phyloP scores from a whole-genome alignment of 179 eudicot genomes.

The Silene coronaria region DNA sequence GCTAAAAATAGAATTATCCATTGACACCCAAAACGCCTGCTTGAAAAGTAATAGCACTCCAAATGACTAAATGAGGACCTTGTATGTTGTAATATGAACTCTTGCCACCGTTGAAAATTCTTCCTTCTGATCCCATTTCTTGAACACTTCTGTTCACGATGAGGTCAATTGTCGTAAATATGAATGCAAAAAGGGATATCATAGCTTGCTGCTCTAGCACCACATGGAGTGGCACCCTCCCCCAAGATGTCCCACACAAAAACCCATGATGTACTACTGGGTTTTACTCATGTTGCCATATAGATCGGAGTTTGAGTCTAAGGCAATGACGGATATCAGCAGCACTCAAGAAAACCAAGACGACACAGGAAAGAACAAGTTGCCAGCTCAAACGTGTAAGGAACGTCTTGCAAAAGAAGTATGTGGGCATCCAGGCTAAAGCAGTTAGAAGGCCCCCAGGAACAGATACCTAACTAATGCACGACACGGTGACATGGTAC shows the following conservation, averaged over 20 bases:
- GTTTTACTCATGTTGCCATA: constrained; percentile 40
- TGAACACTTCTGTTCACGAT: constrained; percentile 40
- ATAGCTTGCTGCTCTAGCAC: constrained; percentile 88
- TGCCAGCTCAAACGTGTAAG: constrained; percentile 61
- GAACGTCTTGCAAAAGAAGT: constrained; percentile 35
- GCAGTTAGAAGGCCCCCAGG: constrained; percentile 81
- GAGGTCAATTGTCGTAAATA: constrained; percentile 64
- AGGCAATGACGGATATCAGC: no score
- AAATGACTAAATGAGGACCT: constrained; percentile 48
- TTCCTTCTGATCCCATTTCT: constrained; percentile 55
- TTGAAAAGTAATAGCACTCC: constrained; percentile 72
- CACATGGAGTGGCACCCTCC: constrained; percentile 65
- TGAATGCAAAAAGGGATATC: constrained; percentile 75
- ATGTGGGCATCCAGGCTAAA: constrained; percentile 46
- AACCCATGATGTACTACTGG: constrained; percentile 65
- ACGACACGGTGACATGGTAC: constrained; percentile 22
- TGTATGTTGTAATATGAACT: constrained; percentile 48
- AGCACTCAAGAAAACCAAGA: constrained; percentile 68
- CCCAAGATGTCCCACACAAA: constrained; percentile 66
- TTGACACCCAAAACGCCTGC: constrained; percentile 69
- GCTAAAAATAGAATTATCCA: constrained; percentile 62
- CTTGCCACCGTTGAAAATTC: constrained; percentile 52
- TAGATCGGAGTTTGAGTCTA: constrained; percentile 70
- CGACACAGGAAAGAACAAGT: constrained; percentile 46
- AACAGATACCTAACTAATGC: constrained; percentile 65